Base-by-base conservation (phyloP, 2,329 filamentous ascomycete species). In the Pyrenophora teres region DNA sequence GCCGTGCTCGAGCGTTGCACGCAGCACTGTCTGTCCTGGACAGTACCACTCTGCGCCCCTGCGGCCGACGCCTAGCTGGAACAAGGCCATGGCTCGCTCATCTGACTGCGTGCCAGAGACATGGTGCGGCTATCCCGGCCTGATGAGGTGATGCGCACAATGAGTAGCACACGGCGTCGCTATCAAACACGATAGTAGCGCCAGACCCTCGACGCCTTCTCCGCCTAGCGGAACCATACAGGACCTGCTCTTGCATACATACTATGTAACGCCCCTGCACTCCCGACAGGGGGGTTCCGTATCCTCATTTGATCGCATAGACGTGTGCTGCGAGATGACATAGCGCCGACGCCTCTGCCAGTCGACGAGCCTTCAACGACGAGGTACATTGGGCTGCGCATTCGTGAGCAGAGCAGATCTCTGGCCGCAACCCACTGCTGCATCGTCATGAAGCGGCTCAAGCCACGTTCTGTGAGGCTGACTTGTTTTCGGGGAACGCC, bases 111-210 rank as follows among this genome's bases (percentile, higher is more conserved):
- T 43, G 31, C 52, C 42, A 42, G 37, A 43, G 32, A 43, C 45
- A 50, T 47, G 44, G 35, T 66, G 60, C 62, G 64, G 57, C 57
- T 60, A 57, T 57, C 55, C 59, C 59, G 62, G 57, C 55, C 45
- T 41, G 54, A 15, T 35, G 47, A 40, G 35, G 19, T 32, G 36
- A 32, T 21, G 39, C 21, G 47, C 46, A 49, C 56, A 41, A 23
- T 33, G 47, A 44, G 60, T 60, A 35, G 52, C 50, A 56, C 59
- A 55, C 46, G 53, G 54, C 56, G 61, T 62, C 42, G 54, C 59
- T 59, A 59, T 59, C 57, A 60, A 51, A 62, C 54, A 52, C 40
- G 49, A 57, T 27, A 35, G 47, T 59, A 59, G 62, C 58, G 63
- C 60, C 54, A 48, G 35, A 53, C 51, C 54, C 51, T 52, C 36